Evolutionary conservation across 345 rosid genomes (phyloP), one percentile per base, ranked within the genome.

Genomic region (Acer yangbiense): DNA sequence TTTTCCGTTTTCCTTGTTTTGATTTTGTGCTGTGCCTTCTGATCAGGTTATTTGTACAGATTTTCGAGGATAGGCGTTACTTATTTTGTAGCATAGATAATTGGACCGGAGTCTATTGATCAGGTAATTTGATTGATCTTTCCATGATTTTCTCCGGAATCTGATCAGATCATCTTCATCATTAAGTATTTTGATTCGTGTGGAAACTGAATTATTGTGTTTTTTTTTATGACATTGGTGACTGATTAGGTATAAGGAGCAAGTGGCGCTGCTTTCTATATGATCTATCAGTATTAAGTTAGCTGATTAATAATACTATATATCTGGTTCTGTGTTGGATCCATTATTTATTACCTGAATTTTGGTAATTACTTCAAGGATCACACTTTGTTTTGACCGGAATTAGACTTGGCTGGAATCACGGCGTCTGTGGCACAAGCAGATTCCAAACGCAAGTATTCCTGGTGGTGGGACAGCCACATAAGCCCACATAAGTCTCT

Each of bases 391-490:
- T 16, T 41, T 57, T 58, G 68, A 48, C 27, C 44, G 48, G 70
- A 74, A 35, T 44, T 71, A 25, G 80, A 66, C 57, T 76, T 72
- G 70, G 78, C 77, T 81, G 72, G 70, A 77, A 83, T 74, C 52
- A 94, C 94, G 98, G 88, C 87, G 11, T 73, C 87, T 35, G 61
- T 75, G 20, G 78, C 73, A 29, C 77, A 77, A 7, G 85, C 85
- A 1, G 90, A 88, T 83, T 80, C 89, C 17, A 91, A 84, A 80
- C 87, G 90, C 70, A 90, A 72, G 84, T 92, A 94, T 72, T 94
- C 99, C 41, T 96, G 99, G 99, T 96, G 99, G 99, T 96, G 99
- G 99, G 93, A 92, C 83, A 94, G 99, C 89, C 98, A 96, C 83
- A 89, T 87, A 43, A 89, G 89, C 86, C 99, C 98, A 32, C 4